Conservation (phyloP, 306 rosid genomes). For the Crotalaria pallida region DNA sequence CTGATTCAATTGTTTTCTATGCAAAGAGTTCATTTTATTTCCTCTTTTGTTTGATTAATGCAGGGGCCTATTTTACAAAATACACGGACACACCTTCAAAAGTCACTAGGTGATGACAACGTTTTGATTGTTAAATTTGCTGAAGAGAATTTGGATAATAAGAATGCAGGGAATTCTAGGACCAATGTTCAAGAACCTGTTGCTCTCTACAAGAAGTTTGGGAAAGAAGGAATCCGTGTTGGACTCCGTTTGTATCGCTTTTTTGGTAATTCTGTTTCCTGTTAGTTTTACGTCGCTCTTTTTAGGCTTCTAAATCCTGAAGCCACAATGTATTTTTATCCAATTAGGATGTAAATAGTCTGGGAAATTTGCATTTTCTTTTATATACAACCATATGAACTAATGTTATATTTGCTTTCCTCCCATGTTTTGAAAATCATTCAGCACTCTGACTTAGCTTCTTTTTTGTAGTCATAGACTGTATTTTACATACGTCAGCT, state of each 20-base stretch:
- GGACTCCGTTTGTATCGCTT: conserved; percentile 54
- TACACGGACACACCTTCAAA: conserved; percentile 60
- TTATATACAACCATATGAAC: neutral
- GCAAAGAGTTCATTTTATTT: neutral
- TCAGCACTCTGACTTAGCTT: neutral
- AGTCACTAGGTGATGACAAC: conserved; percentile 63
- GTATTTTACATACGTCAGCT: neutral
- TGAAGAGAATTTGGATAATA: too few species aligned
- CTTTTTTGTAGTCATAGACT: neutral
- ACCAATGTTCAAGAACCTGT: neutral
- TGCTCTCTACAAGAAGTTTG: conserved; percentile 38
- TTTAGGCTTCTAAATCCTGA: neutral
- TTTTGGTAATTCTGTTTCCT: conserved; percentile 49
- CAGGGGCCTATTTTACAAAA: conserved; percentile 61
- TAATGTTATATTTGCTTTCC: neutral
- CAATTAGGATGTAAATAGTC: neutral
- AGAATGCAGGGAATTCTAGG: neutral
- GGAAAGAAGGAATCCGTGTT: conserved; percentile 59
- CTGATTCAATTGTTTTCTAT: neutral
- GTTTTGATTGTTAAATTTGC: conserved; percentile 60
- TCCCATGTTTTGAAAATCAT: neutral
- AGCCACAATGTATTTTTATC: neutral
- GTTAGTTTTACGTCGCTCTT: neutral
- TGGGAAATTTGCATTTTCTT: neutral
- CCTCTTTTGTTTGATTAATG: conserved; percentile 18